phyloP scores from a whole-genome alignment of 148 eudicot genomes.

The Fagopyrum homotropicum region DNA sequence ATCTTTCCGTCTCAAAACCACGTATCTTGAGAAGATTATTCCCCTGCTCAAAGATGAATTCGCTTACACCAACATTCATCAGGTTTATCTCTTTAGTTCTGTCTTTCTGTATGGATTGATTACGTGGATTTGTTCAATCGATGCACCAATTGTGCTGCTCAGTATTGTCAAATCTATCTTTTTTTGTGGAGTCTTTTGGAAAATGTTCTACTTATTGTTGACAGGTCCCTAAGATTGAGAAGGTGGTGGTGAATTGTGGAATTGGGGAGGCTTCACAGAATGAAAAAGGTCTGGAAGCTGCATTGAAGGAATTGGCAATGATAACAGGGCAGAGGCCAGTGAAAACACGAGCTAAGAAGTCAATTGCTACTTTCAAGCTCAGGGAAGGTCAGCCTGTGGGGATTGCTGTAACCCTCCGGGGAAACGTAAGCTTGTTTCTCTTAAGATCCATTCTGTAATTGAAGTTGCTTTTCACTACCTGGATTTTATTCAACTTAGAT shows the following conservation, averaged over 20 bases:
- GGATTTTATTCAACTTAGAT: not conserved
- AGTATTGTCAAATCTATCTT: not conserved
- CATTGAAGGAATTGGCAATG: constrained; percentile 70
- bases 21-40: constrained; percentile 59
- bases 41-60: constrained; percentile 85
- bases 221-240: constrained; percentile 86
- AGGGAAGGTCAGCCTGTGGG: constrained; percentile 84
- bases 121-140: not conserved
- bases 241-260: constrained; percentile 90
- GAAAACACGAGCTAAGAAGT: constrained; percentile 80
- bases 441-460: not conserved
- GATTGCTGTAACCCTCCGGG: constrained; percentile 83
- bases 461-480: not conserved
- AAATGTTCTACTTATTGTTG: not conserved
- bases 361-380: constrained; percentile 88
- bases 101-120: not conserved
- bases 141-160: not conserved
- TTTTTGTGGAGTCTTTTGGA: not conserved
- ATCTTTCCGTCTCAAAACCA: constrained; percentile 47
- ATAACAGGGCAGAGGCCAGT: constrained; percentile 92
- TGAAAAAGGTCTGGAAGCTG: constrained; percentile 87
- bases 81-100: constrained; percentile 34
- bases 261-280: constrained; percentile 97
- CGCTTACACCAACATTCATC: constrained; percentile 65
- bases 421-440: constrained; percentile 47